phyloP scores from a whole-genome alignment of 768 basidiomycete genomes.

The Leccinum truebloodii region DNA sequence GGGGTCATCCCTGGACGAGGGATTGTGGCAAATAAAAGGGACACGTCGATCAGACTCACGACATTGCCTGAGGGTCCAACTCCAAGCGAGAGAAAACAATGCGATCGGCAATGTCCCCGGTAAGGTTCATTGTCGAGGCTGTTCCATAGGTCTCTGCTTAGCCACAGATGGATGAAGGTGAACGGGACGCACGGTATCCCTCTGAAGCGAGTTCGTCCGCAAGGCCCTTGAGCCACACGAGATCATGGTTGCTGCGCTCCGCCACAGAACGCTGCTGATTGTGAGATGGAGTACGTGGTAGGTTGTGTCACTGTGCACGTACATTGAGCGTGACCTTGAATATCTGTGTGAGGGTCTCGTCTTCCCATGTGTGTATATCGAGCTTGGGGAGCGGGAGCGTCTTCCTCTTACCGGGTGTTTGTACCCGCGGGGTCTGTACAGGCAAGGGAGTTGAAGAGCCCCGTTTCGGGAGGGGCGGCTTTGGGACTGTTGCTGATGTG shows the following conservation, averaged over 20 bases:
- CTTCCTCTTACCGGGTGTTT: conserved; percentile 51
- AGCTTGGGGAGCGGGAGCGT: conserved; percentile 42
- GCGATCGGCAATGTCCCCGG: conserved; percentile 67
- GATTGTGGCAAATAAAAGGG: background rate
- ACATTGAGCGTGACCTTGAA: conserved; percentile 83
- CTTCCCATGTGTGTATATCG: conserved; percentile 69
- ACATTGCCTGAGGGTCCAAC: conserved; percentile 69
- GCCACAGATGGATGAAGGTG: background rate
- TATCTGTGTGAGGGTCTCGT: conserved; percentile 63
- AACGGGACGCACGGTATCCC: conserved; percentile 38
- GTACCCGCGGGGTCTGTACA: conserved; percentile 35
- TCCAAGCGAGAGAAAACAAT: conserved; percentile 84
- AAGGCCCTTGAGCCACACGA: conserved; percentile 83
- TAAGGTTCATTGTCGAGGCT: conserved; percentile 45
- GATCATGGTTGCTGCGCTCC: conserved; percentile 59
- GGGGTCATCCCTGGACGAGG: conserved; percentile 59
- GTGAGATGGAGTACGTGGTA: conserved; percentile 10
- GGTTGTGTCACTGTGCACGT: conserved; percentile 28
- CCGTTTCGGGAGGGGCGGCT: conserved; percentile 39
- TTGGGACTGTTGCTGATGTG: conserved; percentile 29
- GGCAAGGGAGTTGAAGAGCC: conserved; percentile 23
- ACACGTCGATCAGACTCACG: conserved; percentile 45
- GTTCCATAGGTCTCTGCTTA: conserved; percentile 9
- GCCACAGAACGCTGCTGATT: conserved; percentile 53
- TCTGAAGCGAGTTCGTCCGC: conserved; percentile 68